Evolutionary conservation across 176 grass and related monocot genomes (phyloP).

Genomic region (Themeda triandra): DNA sequence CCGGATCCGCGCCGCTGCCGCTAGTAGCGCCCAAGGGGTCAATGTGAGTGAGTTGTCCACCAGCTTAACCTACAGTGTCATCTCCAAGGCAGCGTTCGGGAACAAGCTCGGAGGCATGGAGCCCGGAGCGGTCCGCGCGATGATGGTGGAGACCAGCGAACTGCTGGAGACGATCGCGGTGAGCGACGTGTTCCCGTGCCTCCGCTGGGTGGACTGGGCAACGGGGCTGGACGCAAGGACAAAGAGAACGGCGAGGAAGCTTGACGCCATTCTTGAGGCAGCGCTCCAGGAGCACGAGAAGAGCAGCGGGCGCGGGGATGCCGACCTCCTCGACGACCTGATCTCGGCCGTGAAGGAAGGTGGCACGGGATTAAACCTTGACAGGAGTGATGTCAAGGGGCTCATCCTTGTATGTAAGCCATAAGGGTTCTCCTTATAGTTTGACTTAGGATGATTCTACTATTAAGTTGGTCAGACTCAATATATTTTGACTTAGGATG

Average conservation of each 20-base stretch:
- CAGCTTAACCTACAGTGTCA: conserved; percentile 23
- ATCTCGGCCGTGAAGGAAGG: neutral
- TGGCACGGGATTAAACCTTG: neutral
- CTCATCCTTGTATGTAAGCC: conserved; percentile 28
- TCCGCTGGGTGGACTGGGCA: conserved; percentile 38
- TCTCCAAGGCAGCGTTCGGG: conserved; percentile 36
- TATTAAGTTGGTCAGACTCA: too few relatives aligned
- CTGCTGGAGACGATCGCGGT: conserved; percentile 25
- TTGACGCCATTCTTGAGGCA: conserved; percentile 42
- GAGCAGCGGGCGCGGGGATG: neutral
- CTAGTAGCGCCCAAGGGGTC: neutral
- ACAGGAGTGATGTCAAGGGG: conserved; percentile 42
- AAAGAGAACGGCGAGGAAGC: conserved; percentile 7
- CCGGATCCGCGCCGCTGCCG: neutral
- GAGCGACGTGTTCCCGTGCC: conserved; percentile 26
- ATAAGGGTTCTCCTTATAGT: neutral
- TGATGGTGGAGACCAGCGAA: neutral
- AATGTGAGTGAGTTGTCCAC: conserved; percentile 32
- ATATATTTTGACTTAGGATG: too few relatives aligned
- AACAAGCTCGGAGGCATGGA: conserved; percentile 8
- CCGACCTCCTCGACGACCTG: conserved; percentile 24
- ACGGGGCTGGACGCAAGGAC: conserved; percentile 30
- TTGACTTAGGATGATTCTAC: too few relatives aligned
- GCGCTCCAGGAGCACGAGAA: conserved; percentile 36
- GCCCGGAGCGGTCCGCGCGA: neutral